phyloP scores from a whole-genome alignment of 2,329 filamentous ascomycete species.

The Trichoderma sp. region DNA sequence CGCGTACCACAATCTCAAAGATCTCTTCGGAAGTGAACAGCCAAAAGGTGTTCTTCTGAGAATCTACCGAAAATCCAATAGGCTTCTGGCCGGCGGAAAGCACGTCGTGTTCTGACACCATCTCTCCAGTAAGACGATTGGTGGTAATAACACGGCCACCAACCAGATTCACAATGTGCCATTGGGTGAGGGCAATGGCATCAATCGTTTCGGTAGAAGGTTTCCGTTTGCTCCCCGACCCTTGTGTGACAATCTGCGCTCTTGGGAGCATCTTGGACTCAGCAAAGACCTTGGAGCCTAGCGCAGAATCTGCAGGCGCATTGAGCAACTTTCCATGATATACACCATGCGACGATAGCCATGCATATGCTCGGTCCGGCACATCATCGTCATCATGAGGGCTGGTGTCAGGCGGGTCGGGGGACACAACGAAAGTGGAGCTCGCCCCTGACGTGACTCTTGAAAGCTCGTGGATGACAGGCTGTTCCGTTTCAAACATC shows the following conservation, averaged over 20 bases:
- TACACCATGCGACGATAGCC: constrained; percentile 84
- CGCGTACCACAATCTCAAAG: constrained; percentile 85
- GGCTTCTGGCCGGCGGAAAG: constrained; percentile 75
- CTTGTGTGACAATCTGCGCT: constrained; percentile 68
- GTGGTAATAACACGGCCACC: constrained; percentile 80
- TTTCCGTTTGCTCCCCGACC: constrained; percentile 63
- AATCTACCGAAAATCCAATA: constrained; percentile 82
- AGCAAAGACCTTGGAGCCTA: constrained; percentile 73
- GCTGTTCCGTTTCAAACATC: constrained; percentile 84
- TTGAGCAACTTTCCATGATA: constrained; percentile 79
- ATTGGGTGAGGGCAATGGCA: constrained; percentile 83
- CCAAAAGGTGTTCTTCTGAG: constrained; percentile 97
- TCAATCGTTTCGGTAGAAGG: constrained; percentile 70
- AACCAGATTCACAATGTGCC: constrained; percentile 83
- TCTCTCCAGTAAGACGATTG: constrained; percentile 80
- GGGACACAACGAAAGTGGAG: constrained; percentile 72
- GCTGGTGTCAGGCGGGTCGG: constrained; percentile 61
- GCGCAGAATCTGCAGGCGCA: constrained; percentile 55
- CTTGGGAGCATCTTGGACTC: constrained; percentile 75
- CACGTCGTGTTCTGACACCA: constrained; percentile 86
- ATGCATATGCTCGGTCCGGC: constrained; percentile 77
- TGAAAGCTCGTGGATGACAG: constrained; percentile 70
- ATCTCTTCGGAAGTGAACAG: constrained; percentile 89
- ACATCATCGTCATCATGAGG: constrained; percentile 59
- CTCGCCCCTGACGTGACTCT: constrained; percentile 52